Evolutionary conservation across 2,329 filamentous ascomycete genomes (phyloP), one percentile per base, ranked within the genome.

Genomic region (Aspergillus sergii): DNA sequence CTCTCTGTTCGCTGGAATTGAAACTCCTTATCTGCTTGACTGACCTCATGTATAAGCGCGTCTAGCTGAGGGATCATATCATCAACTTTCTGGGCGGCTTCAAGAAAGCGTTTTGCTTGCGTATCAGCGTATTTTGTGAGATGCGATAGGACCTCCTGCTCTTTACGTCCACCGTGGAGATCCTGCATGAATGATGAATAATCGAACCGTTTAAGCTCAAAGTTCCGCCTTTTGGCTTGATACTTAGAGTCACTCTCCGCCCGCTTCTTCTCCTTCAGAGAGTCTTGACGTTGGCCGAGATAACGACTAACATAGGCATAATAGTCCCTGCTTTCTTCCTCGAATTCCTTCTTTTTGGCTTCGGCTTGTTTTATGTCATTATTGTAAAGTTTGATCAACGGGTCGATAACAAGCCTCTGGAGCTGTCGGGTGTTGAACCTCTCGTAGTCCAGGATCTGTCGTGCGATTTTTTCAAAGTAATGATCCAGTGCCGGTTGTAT

Each of bases 111-210:
- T 71, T 88, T 90, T 19, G 95, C 92, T 75, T 99, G 95, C 3
- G 90, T 88, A 75, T 96, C 93, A 11, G 96, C 96, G 76, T 94
- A 99, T 75, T 91, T 94, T 1, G 95, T 99, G 36, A 99, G 84
- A 74, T 97, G 92, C 1, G 94, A 98, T 34, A 99, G 80, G 5
- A 99, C 92, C 76, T 99, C 95, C 74, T 98, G 95, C 72, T 99
- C 95, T 76, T 98, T 99, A 66, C 95, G 90, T n/a, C 95, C 95
- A 34, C 95, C 95, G 67, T 98, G 95, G n/a, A 99, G 84, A 81
- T 99, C 95, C 73, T 98, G 94, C 92, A 99, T 96, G 75, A 98
- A 99, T 16, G 93, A 97, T 3, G 94, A 98, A 77, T 99, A 99
- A 78, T 99, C 96, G 73, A 99, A 99, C 11, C 96, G 90, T 81